Evolutionary conservation across 495 filamentous ascomycete species (phyloP), one percentile per base, ranked within the genome.

Genomic region (Neurospora sp.): DNA sequence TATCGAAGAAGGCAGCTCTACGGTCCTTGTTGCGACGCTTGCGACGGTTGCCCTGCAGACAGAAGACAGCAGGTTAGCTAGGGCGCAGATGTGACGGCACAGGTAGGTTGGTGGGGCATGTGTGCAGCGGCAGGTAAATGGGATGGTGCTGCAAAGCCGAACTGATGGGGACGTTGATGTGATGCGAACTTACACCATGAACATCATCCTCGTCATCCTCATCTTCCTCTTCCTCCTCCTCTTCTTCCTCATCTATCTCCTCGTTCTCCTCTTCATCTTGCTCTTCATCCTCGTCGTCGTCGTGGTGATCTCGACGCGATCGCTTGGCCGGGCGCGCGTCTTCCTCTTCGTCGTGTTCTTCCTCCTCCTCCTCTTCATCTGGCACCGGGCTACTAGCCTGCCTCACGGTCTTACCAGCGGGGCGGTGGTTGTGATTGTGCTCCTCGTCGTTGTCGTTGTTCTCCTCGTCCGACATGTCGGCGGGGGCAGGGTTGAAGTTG

Each of bases 1-100:
- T 92, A 87, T 99, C 96, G 83, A 99, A 87, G 89, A 97, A 98
- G 70, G 89, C 87, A 75, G 92, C 91, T 71, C 92, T 87, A 71
- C 86, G 87, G 74, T 91, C 89, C 79, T 88, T 89, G 54, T 66
- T 66, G 79, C 87, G 86, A 66, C 94, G 92, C 80, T 98, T 98
- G 74, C 89, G 86, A 59, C 92, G 91, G 75, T 90, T 93, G 76
- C 88, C 87, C 92, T 96, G 75, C 39, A 66, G 39, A 78, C 48
- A 77, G 38, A 70, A 54, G 77, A 73, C 39, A 46, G 39, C 8
- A 44, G 27, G 54, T 66, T 66, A 66, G 54, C 14, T 9, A 0
- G 31, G 31, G 6, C 27, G 0, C 54, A 16, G 14, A 35, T 66
- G 27, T 18, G 54, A 1, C 14, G 14, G 3, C 27, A 27, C 48